Evolutionary conservation across 805 yeast genomes (phyloP).

Genomic region (Lipomyces starkeyi): DNA sequence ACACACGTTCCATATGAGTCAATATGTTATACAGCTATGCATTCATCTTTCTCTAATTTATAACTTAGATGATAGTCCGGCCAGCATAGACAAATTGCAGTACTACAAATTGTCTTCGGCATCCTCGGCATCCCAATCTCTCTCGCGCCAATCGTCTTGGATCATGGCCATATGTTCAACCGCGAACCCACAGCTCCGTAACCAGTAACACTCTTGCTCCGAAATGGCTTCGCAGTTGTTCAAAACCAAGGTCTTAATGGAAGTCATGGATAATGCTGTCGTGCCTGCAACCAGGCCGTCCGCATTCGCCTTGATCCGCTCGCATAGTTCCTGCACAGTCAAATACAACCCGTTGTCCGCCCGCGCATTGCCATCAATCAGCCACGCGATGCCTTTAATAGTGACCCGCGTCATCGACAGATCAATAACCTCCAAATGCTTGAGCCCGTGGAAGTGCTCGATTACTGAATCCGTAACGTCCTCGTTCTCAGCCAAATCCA

Average conservation of each 20-base stretch:
- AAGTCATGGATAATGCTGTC: background rate
- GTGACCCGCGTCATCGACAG: conserved; percentile 11
- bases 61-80: background rate
- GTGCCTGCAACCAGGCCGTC: background rate
- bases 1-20: background rate
- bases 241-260: background rate
- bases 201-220: background rate
- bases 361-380: conserved; percentile 12
- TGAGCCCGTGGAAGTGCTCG: conserved; percentile 5
- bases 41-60: background rate
- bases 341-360: background rate
- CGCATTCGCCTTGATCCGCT: background rate
- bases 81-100: background rate
- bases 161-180: conserved; percentile 4
- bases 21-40: background rate
- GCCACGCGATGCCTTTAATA: conserved; percentile 12
- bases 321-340: background rate
- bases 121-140: background rate
- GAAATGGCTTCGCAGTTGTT: background rate
- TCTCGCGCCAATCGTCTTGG: background rate
- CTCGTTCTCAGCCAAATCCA: conserved; percentile 13
- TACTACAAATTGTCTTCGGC: background rate
- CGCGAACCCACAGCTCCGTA: background rate
- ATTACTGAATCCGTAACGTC: conserved; percentile 12
- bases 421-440: conserved; percentile 18